Conservation (phyloP, 495 filamentous ascomycete genomes). For the Bacidia rubella region DNA sequence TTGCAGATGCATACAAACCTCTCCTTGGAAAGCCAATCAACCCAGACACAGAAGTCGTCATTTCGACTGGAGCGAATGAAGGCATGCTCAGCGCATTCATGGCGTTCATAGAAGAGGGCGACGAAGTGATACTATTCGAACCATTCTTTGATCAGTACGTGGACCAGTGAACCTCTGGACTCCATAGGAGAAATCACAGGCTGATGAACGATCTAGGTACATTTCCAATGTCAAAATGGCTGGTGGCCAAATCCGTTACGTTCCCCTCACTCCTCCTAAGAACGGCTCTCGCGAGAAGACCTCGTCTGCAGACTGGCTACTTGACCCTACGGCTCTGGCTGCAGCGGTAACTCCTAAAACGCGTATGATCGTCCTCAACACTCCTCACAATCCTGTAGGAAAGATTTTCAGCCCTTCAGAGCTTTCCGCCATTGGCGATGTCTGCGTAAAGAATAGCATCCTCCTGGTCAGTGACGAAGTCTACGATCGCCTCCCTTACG, state of each 20-base stretch:
- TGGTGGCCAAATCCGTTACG: conserved; percentile 85
- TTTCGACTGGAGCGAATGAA: conserved; percentile 95
- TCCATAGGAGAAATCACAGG: background rate
- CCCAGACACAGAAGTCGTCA: conserved; percentile 80
- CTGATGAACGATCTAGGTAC: conserved; percentile 40
- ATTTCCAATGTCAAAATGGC: conserved; percentile 97
- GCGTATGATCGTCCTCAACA: conserved; percentile 85
- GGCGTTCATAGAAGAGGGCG: conserved; percentile 86
- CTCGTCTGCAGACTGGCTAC: conserved; percentile 73
- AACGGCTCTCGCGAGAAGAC: conserved; percentile 67
- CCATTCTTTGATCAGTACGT: conserved; percentile 91
- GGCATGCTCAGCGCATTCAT: conserved; percentile 95
- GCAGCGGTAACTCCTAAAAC: conserved; percentile 71
- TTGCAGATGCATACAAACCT: conserved; percentile 79
- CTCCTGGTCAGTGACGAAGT: conserved; percentile 94
- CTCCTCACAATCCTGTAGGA: conserved; percentile 89
- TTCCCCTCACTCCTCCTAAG: conserved; percentile 80
- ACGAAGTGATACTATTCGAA: conserved; percentile 97
- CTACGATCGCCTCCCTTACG: conserved; percentile 91
- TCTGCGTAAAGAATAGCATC: conserved; percentile 89
- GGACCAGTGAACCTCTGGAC: background rate
- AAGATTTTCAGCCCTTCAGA: conserved; percentile 83
- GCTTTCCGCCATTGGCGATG: conserved; percentile 68
- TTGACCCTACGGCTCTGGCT: conserved; percentile 76
- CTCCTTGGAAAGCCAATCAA: conserved; percentile 68